phyloP scores from a whole-genome alignment of 805 yeast species.

The Ogataea paraovalis region DNA sequence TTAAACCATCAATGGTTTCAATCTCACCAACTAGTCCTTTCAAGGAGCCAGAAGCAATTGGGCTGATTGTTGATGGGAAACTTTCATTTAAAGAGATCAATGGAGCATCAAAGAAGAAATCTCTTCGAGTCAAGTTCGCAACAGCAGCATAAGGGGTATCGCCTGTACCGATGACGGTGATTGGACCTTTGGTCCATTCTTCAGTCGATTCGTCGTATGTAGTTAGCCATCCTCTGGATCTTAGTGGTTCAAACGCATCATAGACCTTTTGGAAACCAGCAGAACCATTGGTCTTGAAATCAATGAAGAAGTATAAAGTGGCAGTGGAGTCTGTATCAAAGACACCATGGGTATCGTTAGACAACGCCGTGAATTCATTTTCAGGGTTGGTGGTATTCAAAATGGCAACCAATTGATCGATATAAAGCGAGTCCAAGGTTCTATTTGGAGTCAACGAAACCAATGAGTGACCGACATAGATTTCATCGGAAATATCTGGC shows the following conservation, averaged over 20 bases:
- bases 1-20: constrained; percentile 29
- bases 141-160: constrained; percentile 47
- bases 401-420: constrained; percentile 47
- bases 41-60: constrained; percentile 35
- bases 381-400: constrained; percentile 44
- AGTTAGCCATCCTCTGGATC: constrained; percentile 47
- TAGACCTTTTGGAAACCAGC: constrained; percentile 45
- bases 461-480: constrained; percentile 63
- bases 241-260: constrained; percentile 43
- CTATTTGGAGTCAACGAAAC: constrained; percentile 40
- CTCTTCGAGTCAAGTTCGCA: constrained; percentile 21
- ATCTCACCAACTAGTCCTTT: constrained; percentile 22
- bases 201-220: constrained; percentile 37
- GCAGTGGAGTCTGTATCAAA: constrained; percentile 41
- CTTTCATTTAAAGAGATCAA: constrained; percentile 29
- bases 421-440: constrained; percentile 48
- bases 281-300: constrained; percentile 56
- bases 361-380: constrained; percentile 17
- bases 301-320: constrained; percentile 61
- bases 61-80: constrained; percentile 21
- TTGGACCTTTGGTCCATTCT: constrained; percentile 44
- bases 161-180: constrained; percentile 65
- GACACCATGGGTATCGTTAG: constrained; percentile 18
- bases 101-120: constrained; percentile 53
- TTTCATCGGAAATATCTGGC: constrained; percentile 23